These are phyloP conservation scores for Raddia distichophylla DNA, from an alignment of 176 grass and related monocot species.

Conservation along the genomic window DNA sequence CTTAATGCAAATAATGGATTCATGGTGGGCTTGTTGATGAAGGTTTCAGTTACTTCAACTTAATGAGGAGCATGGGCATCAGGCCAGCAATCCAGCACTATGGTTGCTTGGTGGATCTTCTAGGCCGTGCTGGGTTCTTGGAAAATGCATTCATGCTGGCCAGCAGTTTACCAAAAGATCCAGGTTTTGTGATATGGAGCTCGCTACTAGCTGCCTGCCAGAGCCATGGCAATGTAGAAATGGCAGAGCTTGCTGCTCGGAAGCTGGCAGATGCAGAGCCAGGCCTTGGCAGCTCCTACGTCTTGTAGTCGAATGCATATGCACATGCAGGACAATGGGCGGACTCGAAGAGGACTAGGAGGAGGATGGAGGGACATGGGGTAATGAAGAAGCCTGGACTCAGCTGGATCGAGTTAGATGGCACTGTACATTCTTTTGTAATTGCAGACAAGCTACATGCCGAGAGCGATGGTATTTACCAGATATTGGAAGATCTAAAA, in stretches of 20 bases:
- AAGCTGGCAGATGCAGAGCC: conserved; percentile 39
- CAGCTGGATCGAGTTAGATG: conserved; percentile 61
- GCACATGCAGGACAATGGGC: conserved; percentile 52
- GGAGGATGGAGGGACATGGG: conserved; percentile 40
- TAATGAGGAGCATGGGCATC: conserved; percentile 59
- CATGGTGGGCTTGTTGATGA: conserved; percentile 60
- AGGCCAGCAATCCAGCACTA: conserved; percentile 51
- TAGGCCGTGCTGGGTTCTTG: conserved; percentile 50
- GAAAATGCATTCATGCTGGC: conserved; percentile 47
- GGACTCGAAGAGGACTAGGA: conserved; percentile 50
- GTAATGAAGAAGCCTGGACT: conserved; percentile 53
- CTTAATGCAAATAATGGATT: too few species aligned
- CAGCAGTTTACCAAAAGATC: conserved; percentile 39
- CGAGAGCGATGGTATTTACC: conserved; percentile 43
- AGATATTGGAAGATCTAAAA: conserved; percentile 51
- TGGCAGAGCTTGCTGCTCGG: conserved; percentile 45
- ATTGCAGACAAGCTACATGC: conserved; percentile 49
- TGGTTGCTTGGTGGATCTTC: conserved; percentile 63
- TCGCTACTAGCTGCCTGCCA: conserved; percentile 55
- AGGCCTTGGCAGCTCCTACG: conserved; percentile 48
- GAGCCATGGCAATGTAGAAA: conserved; percentile 55
- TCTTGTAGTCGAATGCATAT: conserved; percentile 56
- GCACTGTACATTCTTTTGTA: conserved; percentile 50
- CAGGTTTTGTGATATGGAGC: conserved; percentile 56
- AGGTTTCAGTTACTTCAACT: conserved; percentile 53